Evolutionary conservation across 768 basidiomycete genomes (phyloP), one percentile per base, ranked within the genome.

Genomic region (Boletus tomentosulus): DNA sequence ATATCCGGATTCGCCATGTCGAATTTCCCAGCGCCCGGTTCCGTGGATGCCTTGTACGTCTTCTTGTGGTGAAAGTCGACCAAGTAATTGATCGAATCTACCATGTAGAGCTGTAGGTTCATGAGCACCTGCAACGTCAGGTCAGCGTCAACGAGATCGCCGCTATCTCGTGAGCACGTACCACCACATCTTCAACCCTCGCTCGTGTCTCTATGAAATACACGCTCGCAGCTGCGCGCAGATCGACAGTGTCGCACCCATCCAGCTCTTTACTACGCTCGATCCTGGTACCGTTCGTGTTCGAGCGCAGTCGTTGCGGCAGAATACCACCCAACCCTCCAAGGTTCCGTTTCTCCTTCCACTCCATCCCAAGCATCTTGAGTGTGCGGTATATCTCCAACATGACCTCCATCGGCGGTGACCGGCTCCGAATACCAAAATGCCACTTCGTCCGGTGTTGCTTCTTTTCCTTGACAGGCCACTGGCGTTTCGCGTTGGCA

Each of bases 361-460:
- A 99, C 71, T 99, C 92, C 92, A 98, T 96, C 15, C 88, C 91
- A 19, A 98, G 77, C 55, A 85, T 76, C 72, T 88, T 87, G 47
- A 99, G 74, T 41, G 95, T 97, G 57, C 90, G 77, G 72, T 99
- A 98, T 48, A 99, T 97, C 78, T 98, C 96, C 25, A 97, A 74
- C 95, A 99, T 98, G 24, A 99, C 96, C 70, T 99, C 97, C 91
- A 98, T 96, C 22, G 95, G 97, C 31, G 94, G 92, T 54, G 86
- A 89, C 55, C 95, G 80, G 61, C 91, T 94, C 31, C 97, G 81
- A 38, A 99, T 98, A 8, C 97, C 97, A 65, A 98, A 99, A 68
- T 99, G 97, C 97, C 97, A 98, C 58, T 92, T 87, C 15, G 89
- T 89, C 56, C 87, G 84, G 56, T 87, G 84, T 51, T 83, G 81